Conservation (phyloP, 495 filamentous ascomycete species). For the Aspergillus coremiiformis region DNA sequence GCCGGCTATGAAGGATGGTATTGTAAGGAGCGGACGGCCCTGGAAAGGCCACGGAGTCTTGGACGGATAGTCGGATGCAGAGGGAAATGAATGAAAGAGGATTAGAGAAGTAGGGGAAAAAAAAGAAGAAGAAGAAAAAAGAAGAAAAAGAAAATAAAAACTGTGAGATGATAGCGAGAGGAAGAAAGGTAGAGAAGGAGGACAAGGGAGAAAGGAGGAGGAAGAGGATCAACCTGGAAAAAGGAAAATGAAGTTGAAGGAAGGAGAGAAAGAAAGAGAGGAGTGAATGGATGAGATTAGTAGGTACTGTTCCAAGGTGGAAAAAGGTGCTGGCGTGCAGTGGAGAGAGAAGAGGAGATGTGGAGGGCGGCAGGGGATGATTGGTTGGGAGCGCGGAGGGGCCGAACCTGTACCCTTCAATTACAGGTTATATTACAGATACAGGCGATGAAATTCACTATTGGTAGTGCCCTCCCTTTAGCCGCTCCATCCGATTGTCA, state of each 20-base stretch:
- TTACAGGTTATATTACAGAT: conserved; percentile 14
- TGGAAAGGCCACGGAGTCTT: conserved; percentile 28
- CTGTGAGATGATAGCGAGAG: conserved; percentile 4
- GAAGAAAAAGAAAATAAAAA: conserved; percentile 9
- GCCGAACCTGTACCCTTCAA: conserved; percentile 7
- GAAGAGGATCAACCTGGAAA: conserved; percentile 3
- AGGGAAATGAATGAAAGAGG: conserved; percentile 3
- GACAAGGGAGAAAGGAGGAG: conserved; percentile 8
- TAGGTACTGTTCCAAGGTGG: background rate
- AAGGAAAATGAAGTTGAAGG: conserved; percentile 4
- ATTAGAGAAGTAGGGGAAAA: conserved; percentile 8
- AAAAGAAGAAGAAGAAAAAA: no score
- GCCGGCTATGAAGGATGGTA: conserved; percentile 8
- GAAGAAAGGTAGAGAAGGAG: conserved; percentile 39
- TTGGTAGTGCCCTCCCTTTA: conserved; percentile 3
- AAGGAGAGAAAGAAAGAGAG: conserved; percentile 7
- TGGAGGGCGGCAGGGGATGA: conserved; percentile 11
- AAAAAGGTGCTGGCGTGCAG: conserved; percentile 3
- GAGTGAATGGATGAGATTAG: background rate
- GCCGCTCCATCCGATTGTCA: background rate
- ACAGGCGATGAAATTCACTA: conserved; percentile 13
- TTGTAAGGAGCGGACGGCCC: conserved; percentile 44
- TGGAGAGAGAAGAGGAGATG: conserved; percentile 6
- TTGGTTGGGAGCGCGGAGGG: conserved; percentile 12
- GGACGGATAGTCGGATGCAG: conserved; percentile 17